Evolutionary conservation across 352 stramenopile genomes (phyloP), one percentile per base, ranked within the genome.

Genomic region (Phytopythium ostracodes): DNA sequence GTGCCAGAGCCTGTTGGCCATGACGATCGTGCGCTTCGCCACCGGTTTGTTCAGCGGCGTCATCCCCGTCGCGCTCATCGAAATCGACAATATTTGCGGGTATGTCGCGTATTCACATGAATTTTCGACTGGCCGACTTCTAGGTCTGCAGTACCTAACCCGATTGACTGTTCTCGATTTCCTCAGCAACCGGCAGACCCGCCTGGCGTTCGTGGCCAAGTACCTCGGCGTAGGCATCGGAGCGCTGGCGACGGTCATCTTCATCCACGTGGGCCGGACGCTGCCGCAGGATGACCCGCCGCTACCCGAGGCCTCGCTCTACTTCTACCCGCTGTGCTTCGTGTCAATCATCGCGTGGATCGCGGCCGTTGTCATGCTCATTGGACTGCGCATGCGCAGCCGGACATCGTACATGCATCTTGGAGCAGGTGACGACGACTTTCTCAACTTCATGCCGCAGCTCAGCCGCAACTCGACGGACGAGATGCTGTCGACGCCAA

Each of bases 41-140:
- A 93, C 79, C 4, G 84, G 84, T 1, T 67, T 93, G 7, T 88
- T 88, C 54, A 93, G 81, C 44, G 84, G 84, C 25, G 84, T 91
- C 20, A 63, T 87, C 18, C 82, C 84, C 5, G 81, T 91, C 42
- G 81, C 84, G 35, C 68, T 89, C 20, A 91, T 91, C 47, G 81
- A 93, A 63, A 91, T 91, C 25, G 84, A 93, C 65, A 89, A 88
- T 36, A 91, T 93, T 44, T 93, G 84, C 63, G 84, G 83, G 72
- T 81, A 66, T 42, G 68, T 63, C 31, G 12, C 42, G 25, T 38
- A 14, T 11, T 4, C 9, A 9, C 9, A 36, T 36, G 18, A 17
- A 47, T 0, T 29, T 12, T 29, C n/a, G 8, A n/a, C n/a, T n/a
- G n/a, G n/a, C n/a, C n/a, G n/a, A n/a, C n/a, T n/a, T n/a, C n/a